These are phyloP conservation scores for Diutina catenulata DNA, from an alignment of 1,139 yeast species.

Conservation along the genomic window DNA sequence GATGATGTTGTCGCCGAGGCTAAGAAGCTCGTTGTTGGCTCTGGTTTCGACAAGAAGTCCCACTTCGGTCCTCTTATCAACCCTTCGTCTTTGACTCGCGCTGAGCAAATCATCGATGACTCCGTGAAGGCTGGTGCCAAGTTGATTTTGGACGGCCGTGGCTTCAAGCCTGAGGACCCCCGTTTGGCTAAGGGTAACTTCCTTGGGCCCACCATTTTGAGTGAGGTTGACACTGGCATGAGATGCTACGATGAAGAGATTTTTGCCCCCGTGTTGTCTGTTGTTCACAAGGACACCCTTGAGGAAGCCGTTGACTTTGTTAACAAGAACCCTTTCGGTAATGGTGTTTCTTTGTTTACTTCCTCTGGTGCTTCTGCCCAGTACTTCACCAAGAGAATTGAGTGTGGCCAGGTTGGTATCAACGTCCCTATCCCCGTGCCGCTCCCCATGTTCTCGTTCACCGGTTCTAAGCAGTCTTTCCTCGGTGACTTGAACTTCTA, in stretches of 20 bases:
- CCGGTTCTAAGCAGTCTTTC: constrained; percentile 70
- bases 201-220: constrained; percentile 61
- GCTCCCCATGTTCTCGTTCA: constrained; percentile 71
- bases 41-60: constrained; percentile 50
- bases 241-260: constrained; percentile 66
- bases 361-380: constrained; percentile 59
- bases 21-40: constrained; percentile 44
- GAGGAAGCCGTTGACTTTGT: constrained; percentile 64
- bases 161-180: constrained; percentile 30
- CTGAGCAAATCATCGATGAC: constrained; percentile 43
- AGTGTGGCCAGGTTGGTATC: constrained; percentile 71
- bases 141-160: constrained; percentile 55
- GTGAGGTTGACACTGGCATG: constrained; percentile 57
- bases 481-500: constrained; percentile 72
- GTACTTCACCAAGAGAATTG: constrained; percentile 58
- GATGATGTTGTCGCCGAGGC: constrained; percentile 51
- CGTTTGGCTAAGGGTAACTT: constrained; percentile 55
- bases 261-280: constrained; percentile 64
- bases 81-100: constrained; percentile 43
- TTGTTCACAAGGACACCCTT: constrained; percentile 51
- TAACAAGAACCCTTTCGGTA: constrained; percentile 59
- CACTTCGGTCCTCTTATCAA: constrained; percentile 69
- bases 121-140: constrained; percentile 49
- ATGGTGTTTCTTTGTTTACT: constrained; percentile 65
- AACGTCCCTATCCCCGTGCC: constrained; percentile 83